phyloP scores from a whole-genome alignment of 2,329 filamentous ascomycete genomes.

The Neonectria ditissima region DNA sequence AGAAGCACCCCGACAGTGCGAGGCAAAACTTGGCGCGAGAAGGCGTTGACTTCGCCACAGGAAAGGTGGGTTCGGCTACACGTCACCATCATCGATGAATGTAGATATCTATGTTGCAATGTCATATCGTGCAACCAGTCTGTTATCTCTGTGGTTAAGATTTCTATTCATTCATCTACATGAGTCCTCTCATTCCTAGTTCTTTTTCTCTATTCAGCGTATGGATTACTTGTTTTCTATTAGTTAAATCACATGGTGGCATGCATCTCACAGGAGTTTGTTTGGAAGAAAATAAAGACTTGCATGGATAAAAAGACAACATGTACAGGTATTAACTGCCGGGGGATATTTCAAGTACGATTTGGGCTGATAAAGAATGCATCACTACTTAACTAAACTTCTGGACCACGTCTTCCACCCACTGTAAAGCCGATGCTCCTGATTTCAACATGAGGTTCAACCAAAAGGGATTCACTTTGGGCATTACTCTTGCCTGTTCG shows the following conservation, averaged over 20 bases:
- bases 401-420: neutral
- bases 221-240: neutral
- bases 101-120: neutral
- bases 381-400: neutral
- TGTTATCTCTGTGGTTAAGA: neutral
- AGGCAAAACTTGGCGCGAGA: conserved; percentile 44
- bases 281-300: neutral
- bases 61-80: conserved; percentile 24
- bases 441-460: neutral
- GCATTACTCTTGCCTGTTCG: neutral
- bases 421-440: neutral
- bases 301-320: neutral
- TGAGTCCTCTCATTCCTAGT: neutral
- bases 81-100: conserved; percentile 19
- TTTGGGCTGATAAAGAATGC: neutral
- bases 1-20: conserved; percentile 47
- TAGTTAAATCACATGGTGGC: no score
- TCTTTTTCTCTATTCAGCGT: neutral
- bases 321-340: neutral
- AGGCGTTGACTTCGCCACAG: conserved; percentile 42
- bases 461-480: neutral
- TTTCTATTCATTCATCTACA: neutral
- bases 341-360: neutral
- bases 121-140: neutral
- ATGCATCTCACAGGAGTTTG: no score